A percentile compares a stretch with the other conserved stretches of the same genome.
These are phyloP conservation scores for Ottelia alismoides DNA, from an alignment of 106 monocot species.

Conservation along the genomic window DNA sequence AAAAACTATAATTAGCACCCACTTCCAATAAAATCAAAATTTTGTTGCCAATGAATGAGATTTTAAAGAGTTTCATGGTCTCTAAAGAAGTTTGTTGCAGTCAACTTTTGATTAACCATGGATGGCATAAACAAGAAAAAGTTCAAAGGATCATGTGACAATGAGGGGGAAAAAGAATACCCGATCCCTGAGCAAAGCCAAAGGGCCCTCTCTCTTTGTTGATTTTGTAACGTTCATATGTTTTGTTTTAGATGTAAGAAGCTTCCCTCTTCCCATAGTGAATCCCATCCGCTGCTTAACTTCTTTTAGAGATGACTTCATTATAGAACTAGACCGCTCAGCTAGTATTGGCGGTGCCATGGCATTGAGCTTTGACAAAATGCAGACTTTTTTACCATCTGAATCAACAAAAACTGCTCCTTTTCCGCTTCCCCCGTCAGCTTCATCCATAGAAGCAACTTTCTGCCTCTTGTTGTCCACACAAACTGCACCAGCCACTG, in stretches of 20 bases:
- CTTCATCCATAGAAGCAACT: neutral
- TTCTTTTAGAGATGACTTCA: neutral
- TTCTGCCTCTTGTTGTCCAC: conserved; percentile 22
- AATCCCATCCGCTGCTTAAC: conserved; percentile 5
- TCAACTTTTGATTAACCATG: neutral
- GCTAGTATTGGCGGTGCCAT: conserved; percentile 1
- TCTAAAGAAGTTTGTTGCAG: no score
- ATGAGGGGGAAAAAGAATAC: conserved; percentile 22
- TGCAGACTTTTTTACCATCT: conserved; percentile 66
- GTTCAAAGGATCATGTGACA: neutral
- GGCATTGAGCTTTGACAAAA: conserved; percentile 55
- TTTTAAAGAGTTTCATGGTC: no score
- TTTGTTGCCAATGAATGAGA: neutral
- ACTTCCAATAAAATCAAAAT: neutral
- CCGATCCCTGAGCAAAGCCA: conserved; percentile 18
- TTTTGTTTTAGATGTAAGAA: conserved; percentile 18
- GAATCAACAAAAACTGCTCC: conserved; percentile 83
- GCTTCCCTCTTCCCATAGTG: conserved; percentile 10
- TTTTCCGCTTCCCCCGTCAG: conserved; percentile 17
- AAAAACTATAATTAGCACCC: no score
- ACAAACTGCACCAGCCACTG: conserved; percentile 2
- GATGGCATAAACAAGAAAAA: no score
- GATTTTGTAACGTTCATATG: conserved; percentile 23
- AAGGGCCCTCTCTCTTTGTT: conserved; percentile 17
- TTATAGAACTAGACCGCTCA: conserved; percentile 7